Evolutionary conservation across 352 stramenopile species (phyloP), one percentile per base, ranked within the genome.

Genomic region (Phytophthora tubulina): DNA sequence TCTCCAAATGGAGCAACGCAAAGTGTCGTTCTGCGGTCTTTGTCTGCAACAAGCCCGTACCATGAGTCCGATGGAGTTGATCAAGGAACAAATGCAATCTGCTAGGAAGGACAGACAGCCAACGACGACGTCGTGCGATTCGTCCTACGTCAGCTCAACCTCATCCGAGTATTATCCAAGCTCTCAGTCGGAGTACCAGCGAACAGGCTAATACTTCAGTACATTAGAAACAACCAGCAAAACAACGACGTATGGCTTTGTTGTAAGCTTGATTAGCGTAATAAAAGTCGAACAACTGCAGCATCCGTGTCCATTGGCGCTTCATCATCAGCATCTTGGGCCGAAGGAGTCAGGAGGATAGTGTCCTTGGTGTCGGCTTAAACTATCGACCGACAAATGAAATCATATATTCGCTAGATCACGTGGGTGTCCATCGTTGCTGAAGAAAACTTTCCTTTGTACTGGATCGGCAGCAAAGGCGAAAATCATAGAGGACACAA

Each of bases 11-110:
- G 51, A 73, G 51, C 72, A 79, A 41, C 72, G 63, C 44, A 75
- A 76, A 27, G 62, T 79, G 4, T 60, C 56, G 3, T 76, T 79
- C 33, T 79, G 72, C 45, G 62, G 61, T 8, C 56, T 68, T 3
- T 79, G 72, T n/a, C 48, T 79, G 14, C 67, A 71, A 32, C 54
- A 79, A 49, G 52, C 62, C 27, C 39, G 68, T 8, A 71, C 46
- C 2, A 75, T 75, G 61, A 75, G 45, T 21, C 68, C 68, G 0
- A 46, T 75, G 49, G 68, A 60, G 8, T 6, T 60, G 35, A 54
- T 60, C n/a, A 65, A 61, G 10, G 67, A 74, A 4, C 13, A 38
- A 11, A 61, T 67, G 38, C 14, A 48, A 14, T 45, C 41, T 8
- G n/a, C 54, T 2, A 33, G 17, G 48, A 67, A 66, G 31, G 38